phyloP scores from a whole-genome alignment of 345 rosid genomes.

The Eucalyptus tenuipes region DNA sequence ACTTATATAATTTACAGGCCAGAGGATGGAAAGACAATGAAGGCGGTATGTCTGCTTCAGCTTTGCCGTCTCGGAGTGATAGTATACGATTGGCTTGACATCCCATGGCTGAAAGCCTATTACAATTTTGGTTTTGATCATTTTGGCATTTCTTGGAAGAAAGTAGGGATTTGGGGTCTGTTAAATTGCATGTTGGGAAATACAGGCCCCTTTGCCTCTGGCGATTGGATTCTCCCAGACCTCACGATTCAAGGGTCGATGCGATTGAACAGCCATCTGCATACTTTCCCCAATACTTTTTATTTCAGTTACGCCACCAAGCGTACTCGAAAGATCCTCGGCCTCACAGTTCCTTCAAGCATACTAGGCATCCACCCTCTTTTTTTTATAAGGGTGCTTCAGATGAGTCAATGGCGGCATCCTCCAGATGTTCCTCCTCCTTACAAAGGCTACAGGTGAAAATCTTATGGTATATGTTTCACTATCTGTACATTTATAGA shows the following conservation, averaged over 20 bases:
- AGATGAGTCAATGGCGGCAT: slow-evolving; percentile 75
- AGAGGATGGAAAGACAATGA: slow-evolving; percentile 74
- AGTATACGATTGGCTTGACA: slow-evolving; percentile 91
- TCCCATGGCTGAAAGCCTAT: slow-evolving; percentile 67
- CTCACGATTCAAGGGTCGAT: slow-evolving; percentile 86
- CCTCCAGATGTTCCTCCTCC: slow-evolving; percentile 61
- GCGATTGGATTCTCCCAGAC: slow-evolving; percentile 94
- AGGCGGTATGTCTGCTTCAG: slow-evolving; percentile 66
- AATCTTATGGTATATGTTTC: not conserved
- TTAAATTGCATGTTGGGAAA: slow-evolving; percentile 59
- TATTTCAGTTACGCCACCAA: slow-evolving; percentile 95
- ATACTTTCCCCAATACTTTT: slow-evolving; percentile 66
- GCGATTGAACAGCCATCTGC: slow-evolving; percentile 35
- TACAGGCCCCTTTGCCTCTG: slow-evolving; percentile 70
- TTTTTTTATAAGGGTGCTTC: slow-evolving; percentile 72
- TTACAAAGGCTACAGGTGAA: slow-evolving; percentile 84
- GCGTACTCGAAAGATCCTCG: slow-evolving; percentile 51
- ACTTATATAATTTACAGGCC: slow-evolving; percentile 27
- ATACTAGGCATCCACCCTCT: slow-evolving; percentile 72
- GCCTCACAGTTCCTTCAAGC: slow-evolving; percentile 70
- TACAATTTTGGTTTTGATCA: slow-evolving; percentile 97
- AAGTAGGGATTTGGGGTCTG: slow-evolving; percentile 59
- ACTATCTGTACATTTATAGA: not conserved
- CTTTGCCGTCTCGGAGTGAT: slow-evolving; percentile 70
- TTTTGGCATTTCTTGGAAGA: slow-evolving; percentile 71